These are phyloP conservation scores for Pholiota conissans DNA, from an alignment of 768 basidiomycete species.

Conservation along the genomic window DNA sequence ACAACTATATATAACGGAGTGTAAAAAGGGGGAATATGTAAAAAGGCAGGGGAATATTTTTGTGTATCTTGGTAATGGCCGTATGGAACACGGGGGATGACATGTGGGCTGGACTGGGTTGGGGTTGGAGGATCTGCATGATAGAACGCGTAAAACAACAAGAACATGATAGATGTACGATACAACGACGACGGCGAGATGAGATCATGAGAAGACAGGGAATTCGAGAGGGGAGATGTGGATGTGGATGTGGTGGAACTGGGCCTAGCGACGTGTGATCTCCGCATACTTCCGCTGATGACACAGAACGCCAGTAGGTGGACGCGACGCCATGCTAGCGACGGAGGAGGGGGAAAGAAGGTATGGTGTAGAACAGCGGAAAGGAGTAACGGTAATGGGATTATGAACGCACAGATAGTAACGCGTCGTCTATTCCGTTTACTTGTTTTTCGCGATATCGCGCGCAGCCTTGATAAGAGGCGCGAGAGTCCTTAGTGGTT, in stretches of 20 bases:
- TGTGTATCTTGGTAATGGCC: slow-evolving; percentile 3
- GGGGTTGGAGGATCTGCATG: background rate
- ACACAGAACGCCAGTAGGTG: no score
- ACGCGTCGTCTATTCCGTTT: slow-evolving; percentile 9
- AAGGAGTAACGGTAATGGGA: background rate
- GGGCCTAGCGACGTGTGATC: no score
- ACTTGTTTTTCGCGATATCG: slow-evolving; percentile 74
- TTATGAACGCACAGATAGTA: background rate
- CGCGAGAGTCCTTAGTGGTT: slow-evolving; percentile 82
- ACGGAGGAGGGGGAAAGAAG: no score
- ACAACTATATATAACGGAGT: slow-evolving; percentile 1
- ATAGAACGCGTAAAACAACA: slow-evolving; percentile 13
- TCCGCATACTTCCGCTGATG: no score
- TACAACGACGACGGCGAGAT: slow-evolving; percentile 15
- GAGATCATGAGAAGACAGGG: background rate
- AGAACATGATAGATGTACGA: slow-evolving; percentile 22
- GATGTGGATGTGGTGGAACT: background rate
- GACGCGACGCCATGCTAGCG: no score
- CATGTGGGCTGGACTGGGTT: no score
- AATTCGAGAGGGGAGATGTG: background rate
- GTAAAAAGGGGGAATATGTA: background rate
- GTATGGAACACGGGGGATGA: background rate
- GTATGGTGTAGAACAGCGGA: background rate
- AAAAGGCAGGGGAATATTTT: slow-evolving; percentile 1
- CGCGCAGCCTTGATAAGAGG: slow-evolving; percentile 92